Percentiles rank a stretch among this genome's conserved stretches.
These are phyloP conservation scores for Lactuca sativa DNA, from an alignment of 129 eudicot species.

Conservation along the genomic window DNA sequence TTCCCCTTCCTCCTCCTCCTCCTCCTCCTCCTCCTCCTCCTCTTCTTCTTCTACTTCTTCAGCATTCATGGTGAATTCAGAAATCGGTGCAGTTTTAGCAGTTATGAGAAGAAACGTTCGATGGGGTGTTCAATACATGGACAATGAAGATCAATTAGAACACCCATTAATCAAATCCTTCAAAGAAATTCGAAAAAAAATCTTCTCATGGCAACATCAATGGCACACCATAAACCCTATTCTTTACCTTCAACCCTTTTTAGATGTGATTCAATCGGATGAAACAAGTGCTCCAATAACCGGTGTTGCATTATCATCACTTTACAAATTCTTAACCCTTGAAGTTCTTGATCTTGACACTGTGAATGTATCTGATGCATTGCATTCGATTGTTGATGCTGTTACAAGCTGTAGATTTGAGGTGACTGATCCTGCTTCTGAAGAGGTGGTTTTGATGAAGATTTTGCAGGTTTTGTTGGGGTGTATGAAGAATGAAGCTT, in stretches of 20 bases:
- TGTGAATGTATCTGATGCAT: slow-evolving; percentile 64
- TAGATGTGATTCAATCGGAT: slow-evolving; percentile 84
- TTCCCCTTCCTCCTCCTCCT: slow-evolving; percentile 36
- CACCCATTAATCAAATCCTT: slow-evolving; percentile 80
- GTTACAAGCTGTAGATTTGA: slow-evolving; percentile 94
- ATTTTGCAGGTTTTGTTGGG: slow-evolving; percentile 91
- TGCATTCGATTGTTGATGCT: slow-evolving; percentile 73
- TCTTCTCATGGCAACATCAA: slow-evolving; percentile 68
- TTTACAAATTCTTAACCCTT: slow-evolving; percentile 73
- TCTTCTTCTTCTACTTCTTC: slow-evolving; percentile 57
- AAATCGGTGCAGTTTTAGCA: slow-evolving; percentile 88
- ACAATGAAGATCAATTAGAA: slow-evolving; percentile 83
- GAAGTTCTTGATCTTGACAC: slow-evolving; percentile 72
- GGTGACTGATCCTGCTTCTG: slow-evolving; percentile 95
- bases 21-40: slow-evolving; percentile 1
- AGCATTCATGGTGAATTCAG: slow-evolving; percentile 80
- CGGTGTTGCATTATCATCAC: slow-evolving; percentile 86
- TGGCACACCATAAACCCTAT: slow-evolving; percentile 68
- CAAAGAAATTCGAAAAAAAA: slow-evolving; percentile 63
- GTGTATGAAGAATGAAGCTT: slow-evolving; percentile 81
- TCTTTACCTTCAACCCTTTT: slow-evolving; percentile 81
- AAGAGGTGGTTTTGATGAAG: slow-evolving; percentile 88
- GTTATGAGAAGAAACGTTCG: slow-evolving; percentile 95
- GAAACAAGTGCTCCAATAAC: slow-evolving; percentile 96
- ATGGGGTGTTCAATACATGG: slow-evolving; percentile 88